These are phyloP conservation scores for Colletotrichum spinosum DNA, from an alignment of 2,329 filamentous ascomycete genomes.

Conservation along the genomic window DNA sequence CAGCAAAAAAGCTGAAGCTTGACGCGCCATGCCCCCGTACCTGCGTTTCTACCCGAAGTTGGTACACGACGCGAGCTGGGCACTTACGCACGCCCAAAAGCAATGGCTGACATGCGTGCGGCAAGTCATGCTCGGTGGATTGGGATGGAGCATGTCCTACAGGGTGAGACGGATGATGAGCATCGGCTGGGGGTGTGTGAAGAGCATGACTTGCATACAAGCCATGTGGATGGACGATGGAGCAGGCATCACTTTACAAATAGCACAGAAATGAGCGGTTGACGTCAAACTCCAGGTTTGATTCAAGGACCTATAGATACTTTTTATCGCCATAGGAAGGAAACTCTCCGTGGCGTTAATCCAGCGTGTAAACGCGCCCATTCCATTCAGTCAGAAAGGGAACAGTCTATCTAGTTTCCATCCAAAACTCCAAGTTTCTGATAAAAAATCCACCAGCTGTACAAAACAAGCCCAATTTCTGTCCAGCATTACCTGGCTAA, in stretches of 20 bases:
- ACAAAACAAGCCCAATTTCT: not conserved
- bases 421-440: not conserved
- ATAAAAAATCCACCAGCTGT: not conserved
- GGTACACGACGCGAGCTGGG: not conserved
- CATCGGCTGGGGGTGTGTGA: too few species aligned
- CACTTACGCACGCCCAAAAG: constrained; percentile 4
- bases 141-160: not conserved
- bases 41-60: constrained; percentile 17
- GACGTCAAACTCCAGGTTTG: constrained; percentile 2
- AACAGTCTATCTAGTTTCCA: too few species aligned
- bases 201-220: not conserved
- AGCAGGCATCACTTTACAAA: not conserved
- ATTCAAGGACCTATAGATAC: not conserved
- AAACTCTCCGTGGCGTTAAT: constrained; percentile 4
- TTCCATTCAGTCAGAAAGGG: too few species aligned
- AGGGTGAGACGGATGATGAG: too few species aligned
- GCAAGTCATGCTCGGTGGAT: not conserved
- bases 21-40: constrained; percentile 1
- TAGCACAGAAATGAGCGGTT: not conserved
- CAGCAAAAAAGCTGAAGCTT: not conserved
- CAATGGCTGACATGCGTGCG: constrained; percentile 8
- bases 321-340: not conserved
- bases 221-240: too few species aligned
- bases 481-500: constrained; percentile 2
- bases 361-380: constrained; percentile 3